Conservation (phyloP, 2,329 filamentous ascomycete genomes). For the Volutella citrinella region DNA sequence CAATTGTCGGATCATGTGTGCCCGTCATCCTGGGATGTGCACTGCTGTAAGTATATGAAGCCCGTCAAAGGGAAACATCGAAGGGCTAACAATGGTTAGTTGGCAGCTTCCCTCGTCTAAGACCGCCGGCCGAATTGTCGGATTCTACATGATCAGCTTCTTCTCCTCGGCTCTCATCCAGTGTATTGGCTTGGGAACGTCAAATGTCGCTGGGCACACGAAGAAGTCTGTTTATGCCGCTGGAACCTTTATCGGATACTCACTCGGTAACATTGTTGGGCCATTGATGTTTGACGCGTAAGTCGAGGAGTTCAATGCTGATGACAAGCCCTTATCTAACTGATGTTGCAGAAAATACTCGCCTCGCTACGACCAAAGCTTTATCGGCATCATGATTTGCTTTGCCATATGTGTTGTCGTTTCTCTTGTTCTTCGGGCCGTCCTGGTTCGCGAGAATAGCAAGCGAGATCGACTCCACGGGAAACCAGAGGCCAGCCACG, state of each 20-base stretch:
- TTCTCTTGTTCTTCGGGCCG: slow-evolving; percentile 26
- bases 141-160: slow-evolving; percentile 29
- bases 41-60: slow-evolving; percentile 20
- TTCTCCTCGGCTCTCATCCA: slow-evolving; percentile 29
- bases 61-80: not conserved
- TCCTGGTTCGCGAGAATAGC: slow-evolving; percentile 25
- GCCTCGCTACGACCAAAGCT: slow-evolving; percentile 27
- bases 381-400: slow-evolving; percentile 30
- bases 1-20: slow-evolving; percentile 22
- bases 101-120: slow-evolving; percentile 23
- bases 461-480: slow-evolving; percentile 28
- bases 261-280: slow-evolving; percentile 31
- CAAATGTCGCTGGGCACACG: slow-evolving; percentile 31
- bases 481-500: slow-evolving; percentile 29
- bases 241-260: slow-evolving; percentile 31
- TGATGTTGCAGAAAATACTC: slow-evolving; percentile 19
- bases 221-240: slow-evolving; percentile 29
- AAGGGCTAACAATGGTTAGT: not conserved
- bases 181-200: slow-evolving; percentile 29
- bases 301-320: slow-evolving; percentile 1
- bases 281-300: slow-evolving; percentile 31
- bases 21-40: slow-evolving; percentile 27
- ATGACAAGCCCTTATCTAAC: not conserved
- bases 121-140: slow-evolving; percentile 22
- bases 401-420: slow-evolving; percentile 29